Conservation (phyloP, 345 rosid genomes). For the Corchorus capsularis region DNA sequence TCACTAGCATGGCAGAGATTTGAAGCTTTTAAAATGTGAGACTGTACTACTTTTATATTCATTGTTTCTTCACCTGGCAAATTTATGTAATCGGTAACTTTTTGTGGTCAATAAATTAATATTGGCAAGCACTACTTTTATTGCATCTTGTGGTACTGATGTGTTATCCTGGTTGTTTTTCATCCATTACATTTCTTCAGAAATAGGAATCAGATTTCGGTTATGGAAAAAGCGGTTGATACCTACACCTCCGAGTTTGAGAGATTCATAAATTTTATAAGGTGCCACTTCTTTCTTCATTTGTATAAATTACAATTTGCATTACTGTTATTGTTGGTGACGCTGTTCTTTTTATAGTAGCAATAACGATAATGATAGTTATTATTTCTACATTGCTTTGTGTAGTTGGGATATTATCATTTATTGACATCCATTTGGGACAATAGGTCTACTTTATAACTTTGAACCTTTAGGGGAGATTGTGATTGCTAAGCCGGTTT, state of each 20-base stretch:
- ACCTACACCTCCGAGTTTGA: slow-evolving; percentile 73
- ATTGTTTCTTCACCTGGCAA: background rate
- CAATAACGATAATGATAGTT: background rate
- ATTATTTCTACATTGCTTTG: background rate
- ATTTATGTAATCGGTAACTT: background rate
- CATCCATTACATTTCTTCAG: slow-evolving; percentile 38
- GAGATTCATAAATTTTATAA: slow-evolving; percentile 74
- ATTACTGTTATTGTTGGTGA: background rate
- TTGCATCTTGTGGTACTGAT: slow-evolving; percentile 20
- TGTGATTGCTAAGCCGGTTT: background rate
- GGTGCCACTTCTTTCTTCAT: slow-evolving; percentile 48
- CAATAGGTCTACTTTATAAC: background rate
- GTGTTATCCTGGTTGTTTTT: slow-evolving; percentile 23
- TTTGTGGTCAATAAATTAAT: background rate
- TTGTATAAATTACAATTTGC: background rate
- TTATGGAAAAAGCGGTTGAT: slow-evolving; percentile 70
- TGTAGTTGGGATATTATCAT: background rate
- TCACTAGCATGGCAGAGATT: slow-evolving; percentile 67
- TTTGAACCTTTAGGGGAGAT: background rate
- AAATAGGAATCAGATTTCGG: slow-evolving; percentile 51
- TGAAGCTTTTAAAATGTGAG: slow-evolving; percentile 70
- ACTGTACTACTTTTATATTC: slow-evolving; percentile 22
- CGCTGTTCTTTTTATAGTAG: slow-evolving; percentile 15
- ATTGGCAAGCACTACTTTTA: background rate
- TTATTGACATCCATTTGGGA: background rate